Evolutionary conservation across 495 filamentous ascomycete genomes (phyloP).

Genomic region (Astrothelium subdiscretum): DNA sequence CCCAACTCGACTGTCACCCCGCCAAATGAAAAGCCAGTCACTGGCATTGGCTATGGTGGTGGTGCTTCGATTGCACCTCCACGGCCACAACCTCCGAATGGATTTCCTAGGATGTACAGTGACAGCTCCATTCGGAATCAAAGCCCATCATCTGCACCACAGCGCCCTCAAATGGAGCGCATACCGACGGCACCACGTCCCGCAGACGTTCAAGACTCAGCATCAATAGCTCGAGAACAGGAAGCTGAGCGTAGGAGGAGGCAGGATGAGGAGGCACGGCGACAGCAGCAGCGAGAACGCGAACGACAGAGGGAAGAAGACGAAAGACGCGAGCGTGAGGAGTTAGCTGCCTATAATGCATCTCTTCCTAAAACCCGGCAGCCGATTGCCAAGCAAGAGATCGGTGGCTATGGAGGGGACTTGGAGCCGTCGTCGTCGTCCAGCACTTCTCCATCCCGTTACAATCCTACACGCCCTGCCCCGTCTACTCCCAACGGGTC

Average conservation of each 20-base stretch:
- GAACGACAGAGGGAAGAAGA: conserved; percentile 34
- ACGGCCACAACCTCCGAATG: conserved; percentile 49
- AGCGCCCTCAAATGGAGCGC: conserved; percentile 2
- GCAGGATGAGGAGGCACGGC: conserved; percentile 31
- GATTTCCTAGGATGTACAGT: conserved; percentile 20
- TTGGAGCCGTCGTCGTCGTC: conserved; percentile 28
- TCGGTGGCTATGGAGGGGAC: conserved; percentile 44
- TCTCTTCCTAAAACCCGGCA: conserved; percentile 63
- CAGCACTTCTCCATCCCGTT: conserved; percentile 42
- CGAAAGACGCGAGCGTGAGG: conserved; percentile 52
- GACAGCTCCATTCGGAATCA: conserved; percentile 8
- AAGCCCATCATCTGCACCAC: not conserved
- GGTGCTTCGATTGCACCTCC: conserved; percentile 70
- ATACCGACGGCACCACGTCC: conserved; percentile 3
- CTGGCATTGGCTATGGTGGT: conserved; percentile 47
- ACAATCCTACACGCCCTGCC: conserved; percentile 67
- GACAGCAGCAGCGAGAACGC: conserved; percentile 44
- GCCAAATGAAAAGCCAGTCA: conserved; percentile 42
- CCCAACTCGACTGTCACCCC: conserved; percentile 60
- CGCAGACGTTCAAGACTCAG: not conserved
- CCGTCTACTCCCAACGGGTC: conserved; percentile 46
- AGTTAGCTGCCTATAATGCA: conserved; percentile 79
- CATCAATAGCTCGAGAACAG: conserved; percentile 11
- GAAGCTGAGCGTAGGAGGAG: conserved; percentile 34
- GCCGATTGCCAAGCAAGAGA: conserved; percentile 75